Conservation (phyloP, 2,329 filamentous ascomycete genomes). For the Metarhizium brunneum region DNA sequence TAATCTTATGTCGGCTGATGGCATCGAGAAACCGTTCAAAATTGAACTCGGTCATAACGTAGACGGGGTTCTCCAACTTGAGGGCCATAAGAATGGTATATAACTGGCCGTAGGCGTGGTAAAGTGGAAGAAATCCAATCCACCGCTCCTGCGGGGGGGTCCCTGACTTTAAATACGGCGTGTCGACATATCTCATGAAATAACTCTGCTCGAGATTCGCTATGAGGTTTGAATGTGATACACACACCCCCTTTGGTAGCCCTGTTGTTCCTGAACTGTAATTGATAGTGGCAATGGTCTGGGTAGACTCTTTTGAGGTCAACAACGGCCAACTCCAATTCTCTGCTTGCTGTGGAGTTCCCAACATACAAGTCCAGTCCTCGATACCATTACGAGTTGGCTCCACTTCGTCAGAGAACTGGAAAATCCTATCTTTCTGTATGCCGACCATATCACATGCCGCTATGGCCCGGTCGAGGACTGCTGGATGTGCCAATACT, state of each 20-base stretch:
- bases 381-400: conserved; percentile 20
- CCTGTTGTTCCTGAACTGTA: conserved; percentile 43
- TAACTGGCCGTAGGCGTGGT: conserved; percentile 31
- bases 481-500: conserved; percentile 37
- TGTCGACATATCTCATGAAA: conserved; percentile 31
- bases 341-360: conserved; percentile 18
- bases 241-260: conserved; percentile 40
- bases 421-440: conserved; percentile 32
- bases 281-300: conserved; percentile 35
- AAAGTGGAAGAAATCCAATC: conserved; percentile 24
- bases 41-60: conserved; percentile 47
- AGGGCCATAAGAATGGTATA: conserved; percentile 38
- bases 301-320: conserved; percentile 20
- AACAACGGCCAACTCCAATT: conserved; percentile 29
- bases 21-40: conserved; percentile 42
- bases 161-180: conserved; percentile 21
- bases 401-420: conserved; percentile 34
- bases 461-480: conserved; percentile 28
- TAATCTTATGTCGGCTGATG: conserved; percentile 43
- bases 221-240: conserved; percentile 39
- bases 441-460: conserved; percentile 32
- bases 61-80: conserved; percentile 36
- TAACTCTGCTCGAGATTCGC: conserved; percentile 26
- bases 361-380: conserved; percentile 34
- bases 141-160: conserved; percentile 35